Evolutionary conservation across 768 basidiomycete genomes (phyloP), one percentile per base, ranked within the genome.

Genomic region (Lactarius tabidus): DNA sequence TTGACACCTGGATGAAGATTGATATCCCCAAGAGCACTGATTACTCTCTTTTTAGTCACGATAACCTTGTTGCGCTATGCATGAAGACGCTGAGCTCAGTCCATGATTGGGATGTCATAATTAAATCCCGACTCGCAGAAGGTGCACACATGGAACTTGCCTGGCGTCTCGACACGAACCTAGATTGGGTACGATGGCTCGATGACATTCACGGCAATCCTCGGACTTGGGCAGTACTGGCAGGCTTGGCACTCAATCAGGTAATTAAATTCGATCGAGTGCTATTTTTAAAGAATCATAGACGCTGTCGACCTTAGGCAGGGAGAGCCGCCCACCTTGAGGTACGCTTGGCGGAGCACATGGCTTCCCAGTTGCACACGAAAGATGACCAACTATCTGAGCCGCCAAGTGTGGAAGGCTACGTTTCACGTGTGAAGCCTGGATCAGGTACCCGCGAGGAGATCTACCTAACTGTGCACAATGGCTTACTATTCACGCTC

Each of bases 141-240:
- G 91, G 91, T 26, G 82, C 82, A 59, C 75, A 76, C 9, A 76
- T 95, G 41, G 83, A 87, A 72, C 79, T 97, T 43, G 90, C 86
- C 51, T 98, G 95, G 95, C 81, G 90, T 43, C 72, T 81, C 33
- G 85, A 81, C 26, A 85, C 86, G 2, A 83, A 84, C 66, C 73
- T 98, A 55, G 95, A 98, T 71, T 98, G 95, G 95, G 79, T 95
- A 31, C 89, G 89, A 82, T 79, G 87, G 41, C 81, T 86, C n/a
- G 78, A 82, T 29, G 88, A 90, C 69, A 78, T 88, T 0, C 79
- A 84, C 38, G 90, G 86, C 12, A 78, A 82, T 57, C 69, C 74
- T 26, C 80, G 94, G 54, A 79, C 81, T 29, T 94, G 90, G 89
- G 82, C 83, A 1, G 84, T 93, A 2, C 74, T 96, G 12, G 89